Base-by-base conservation (phyloP, 148 eudicot species). In the Nepenthes gracilis region DNA sequence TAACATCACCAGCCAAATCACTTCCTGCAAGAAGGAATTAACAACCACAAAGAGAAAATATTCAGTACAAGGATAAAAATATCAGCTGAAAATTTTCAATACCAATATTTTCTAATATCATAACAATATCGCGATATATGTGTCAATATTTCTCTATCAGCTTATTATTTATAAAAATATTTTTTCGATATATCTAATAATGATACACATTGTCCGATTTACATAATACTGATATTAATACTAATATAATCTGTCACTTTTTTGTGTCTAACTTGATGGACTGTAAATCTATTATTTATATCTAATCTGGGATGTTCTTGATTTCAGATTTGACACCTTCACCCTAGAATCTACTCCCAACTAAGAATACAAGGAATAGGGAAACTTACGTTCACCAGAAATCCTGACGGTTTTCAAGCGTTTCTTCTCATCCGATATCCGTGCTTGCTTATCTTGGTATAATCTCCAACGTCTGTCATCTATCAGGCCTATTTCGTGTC, bases 401-500 rank as follows among this genome's bases (percentile, higher is more conserved):
- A 89, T 70, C 66, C 80, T 78, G 67, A 74, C 72, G 57, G 78
- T 75, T 73, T 84, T 86, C 68, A 93, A 71, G 53, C 99, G 83
- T 62, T 79, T 82, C 72, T 93, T 93, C 73, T 93, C 99, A 71
- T 84, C 96, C 40, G 78, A 66, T 50, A 93, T 84, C 59, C 80
- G 81, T 7, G 71, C 81, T 76, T 93, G 99, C 84, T 93, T 93
- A 63, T 84, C 90, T 73, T 81, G 81, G 78, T 86, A 89, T n/a
- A 85, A 14, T 68, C 79, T 79, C 96, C 96, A 93, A 58, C 92
- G 84, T 65, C 82, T 77, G 75, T 84, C 95, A 69, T 84, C 87
- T 67, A 93, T 83, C 69, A 93, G 79, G 64, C 99, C 99, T 74
- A 93, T 86, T 76, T 93, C 99, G 74, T 66, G 86, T 37, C 95